A percentile compares a stretch with the other conserved stretches of the same genome.
phyloP scores from a whole-genome alignment of 2,329 filamentous ascomycete species.

The Penicillium freii region DNA sequence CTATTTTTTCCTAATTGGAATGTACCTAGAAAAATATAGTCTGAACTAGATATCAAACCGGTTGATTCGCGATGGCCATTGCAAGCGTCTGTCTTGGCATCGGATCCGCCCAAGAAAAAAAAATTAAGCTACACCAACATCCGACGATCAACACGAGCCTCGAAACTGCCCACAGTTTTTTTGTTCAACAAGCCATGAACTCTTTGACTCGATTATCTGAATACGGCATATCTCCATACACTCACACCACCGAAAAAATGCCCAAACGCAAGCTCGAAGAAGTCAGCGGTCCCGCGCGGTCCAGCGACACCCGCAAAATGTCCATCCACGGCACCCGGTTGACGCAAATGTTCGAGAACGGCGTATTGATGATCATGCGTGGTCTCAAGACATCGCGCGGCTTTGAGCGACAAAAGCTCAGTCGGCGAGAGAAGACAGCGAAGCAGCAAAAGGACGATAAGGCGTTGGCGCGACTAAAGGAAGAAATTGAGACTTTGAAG shows the following conservation, averaged over 20 bases:
- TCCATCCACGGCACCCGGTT: conserved; percentile 40
- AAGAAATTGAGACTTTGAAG: conserved; percentile 59
- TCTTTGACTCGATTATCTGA: neutral
- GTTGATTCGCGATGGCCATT: neutral
- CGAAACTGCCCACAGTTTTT: neutral
- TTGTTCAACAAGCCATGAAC: neutral
- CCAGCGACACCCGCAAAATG: conserved; percentile 29
- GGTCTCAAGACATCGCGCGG: conserved; percentile 59
- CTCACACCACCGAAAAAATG: conserved; percentile 26
- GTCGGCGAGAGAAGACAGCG: conserved; percentile 57
- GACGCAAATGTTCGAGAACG: conserved; percentile 50
- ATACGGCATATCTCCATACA: neutral
- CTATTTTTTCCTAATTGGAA: neutral
- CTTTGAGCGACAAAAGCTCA: conserved; percentile 64
- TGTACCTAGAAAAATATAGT: too few species aligned
- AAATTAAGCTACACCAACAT: conserved; percentile 17
- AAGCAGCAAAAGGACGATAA: conserved; percentile 44
- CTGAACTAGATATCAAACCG: neutral
- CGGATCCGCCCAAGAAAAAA: conserved; percentile 22
- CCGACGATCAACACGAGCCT: neutral
- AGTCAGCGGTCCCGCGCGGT: conserved; percentile 21
- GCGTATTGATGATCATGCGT: conserved; percentile 49
- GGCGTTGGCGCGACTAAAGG: conserved; percentile 47
- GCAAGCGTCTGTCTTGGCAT: conserved; percentile 18
- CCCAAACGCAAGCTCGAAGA: conserved; percentile 44